phyloP scores from a whole-genome alignment of 805 yeast genomes.

The Cyberlindnera japonica region DNA sequence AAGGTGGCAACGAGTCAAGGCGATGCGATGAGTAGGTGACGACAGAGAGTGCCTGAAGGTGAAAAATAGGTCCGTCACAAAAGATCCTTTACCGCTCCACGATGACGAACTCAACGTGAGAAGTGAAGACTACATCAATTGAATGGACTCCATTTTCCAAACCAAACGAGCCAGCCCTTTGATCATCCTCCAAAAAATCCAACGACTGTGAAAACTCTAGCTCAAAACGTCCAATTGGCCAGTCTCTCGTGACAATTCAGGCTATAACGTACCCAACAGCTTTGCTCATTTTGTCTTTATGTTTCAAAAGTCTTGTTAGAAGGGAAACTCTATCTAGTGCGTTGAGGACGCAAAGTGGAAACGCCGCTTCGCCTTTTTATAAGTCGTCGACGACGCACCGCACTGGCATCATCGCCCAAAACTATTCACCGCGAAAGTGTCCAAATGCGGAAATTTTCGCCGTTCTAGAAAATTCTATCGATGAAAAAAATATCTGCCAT shows the following conservation, averaged over 20 bases:
- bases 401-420: conserved; percentile 3
- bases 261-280: conserved; percentile 53
- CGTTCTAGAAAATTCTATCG: conserved; percentile 22
- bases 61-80: too few species aligned
- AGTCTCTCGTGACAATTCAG: too few species aligned
- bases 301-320: too few species aligned
- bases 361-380: conserved; percentile 6
- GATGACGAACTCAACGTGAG: too few species aligned
- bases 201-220: not conserved
- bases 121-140: too few species aligned
- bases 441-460: conserved; percentile 11
- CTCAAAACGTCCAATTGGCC: not conserved
- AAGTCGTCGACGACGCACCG: conserved; percentile 11
- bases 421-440: conserved; percentile 4
- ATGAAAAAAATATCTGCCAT: not conserved
- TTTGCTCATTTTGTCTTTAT: conserved; percentile 34
- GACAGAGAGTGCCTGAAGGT: too few species aligned
- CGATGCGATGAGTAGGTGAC: too few species aligned
- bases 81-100: too few species aligned
- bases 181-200: not conserved
- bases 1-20: too few species aligned
- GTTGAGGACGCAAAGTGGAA: conserved; percentile 5
- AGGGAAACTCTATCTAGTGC: too few species aligned
- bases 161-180: too few species aligned
- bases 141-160: too few species aligned